Base-by-base conservation (phyloP, 73 alveolate genomes). In the Paramecium pentaurelia region DNA sequence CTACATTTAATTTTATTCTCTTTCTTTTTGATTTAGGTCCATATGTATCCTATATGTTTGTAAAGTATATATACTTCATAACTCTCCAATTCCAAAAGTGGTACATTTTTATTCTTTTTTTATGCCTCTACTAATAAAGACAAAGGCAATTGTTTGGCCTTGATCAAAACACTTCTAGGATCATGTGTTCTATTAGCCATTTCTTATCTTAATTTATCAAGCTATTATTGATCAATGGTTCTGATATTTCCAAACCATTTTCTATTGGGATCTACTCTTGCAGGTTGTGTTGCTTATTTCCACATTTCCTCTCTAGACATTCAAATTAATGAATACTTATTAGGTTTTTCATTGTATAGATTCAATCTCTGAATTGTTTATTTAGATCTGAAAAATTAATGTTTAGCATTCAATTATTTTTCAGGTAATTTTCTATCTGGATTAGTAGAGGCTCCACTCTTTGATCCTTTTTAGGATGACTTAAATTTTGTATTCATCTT, bases 241-340 rank as follows among this genome's bases (percentile, higher is more conserved):
- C 99, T 96, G 8, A 99, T 97, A 90, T 98, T 98, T 86, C 99
- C 99, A 94, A 99, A 99, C 99, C 99, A 98, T 85, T 96, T 96
- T 70, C 99, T 88, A 93, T 99, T 98, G 30, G 99, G 99, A 84
- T 96, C 99, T 37, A 99, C 96, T 73, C 99, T 94, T 45, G 99
- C 99, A 6, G 99, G 99, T 93, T 94, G 95, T 8, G 95, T 93
- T 14, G 99, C 99, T 40, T 86, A 40, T 71, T 96, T 92, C 86
- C 93, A 93, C 97, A 97, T 97, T 94, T 96, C 86, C 51, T 95
- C 98, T 42, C 95, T 89, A 40, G 11, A 47, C n/a, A 54, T 40
- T 68, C 18, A 27, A 73, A 71, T 25, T 11, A 22, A 40, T n/a
- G 2, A 89, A 37, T 77, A 70, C 88, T 86, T 88, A 70, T 98